These are phyloP conservation scores for Lentinus polychrous DNA, from an alignment of 1,284 basidiomycete genomes.

Conservation along the genomic window DNA sequence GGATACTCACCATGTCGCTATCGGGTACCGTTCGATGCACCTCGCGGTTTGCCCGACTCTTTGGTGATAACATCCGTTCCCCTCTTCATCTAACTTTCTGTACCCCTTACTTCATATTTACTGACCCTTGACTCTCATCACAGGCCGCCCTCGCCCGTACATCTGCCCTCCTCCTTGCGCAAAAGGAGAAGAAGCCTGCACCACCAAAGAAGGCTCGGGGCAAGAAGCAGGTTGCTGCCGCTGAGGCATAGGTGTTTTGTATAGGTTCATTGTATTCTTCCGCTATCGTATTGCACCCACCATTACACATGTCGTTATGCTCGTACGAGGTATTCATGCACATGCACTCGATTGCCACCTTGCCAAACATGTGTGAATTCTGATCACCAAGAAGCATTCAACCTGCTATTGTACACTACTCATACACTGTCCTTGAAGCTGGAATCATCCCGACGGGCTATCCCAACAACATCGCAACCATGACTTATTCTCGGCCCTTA, in stretches of 20 bases:
- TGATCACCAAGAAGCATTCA: no score
- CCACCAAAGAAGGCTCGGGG: constrained; percentile 73
- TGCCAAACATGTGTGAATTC: no score
- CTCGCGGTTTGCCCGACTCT: constrained; percentile 60
- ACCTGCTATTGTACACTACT: no score
- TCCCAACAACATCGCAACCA: not conserved
- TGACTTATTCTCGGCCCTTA: not conserved
- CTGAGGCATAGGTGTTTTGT: constrained; percentile 2
- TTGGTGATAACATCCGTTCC: constrained; percentile 53
- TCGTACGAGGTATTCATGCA: constrained; percentile 1
- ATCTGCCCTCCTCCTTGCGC: constrained; percentile 65
- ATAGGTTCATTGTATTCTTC: constrained; percentile 1
- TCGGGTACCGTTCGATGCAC: constrained; percentile 58
- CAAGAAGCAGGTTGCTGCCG: constrained; percentile 50
- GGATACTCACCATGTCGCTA: constrained; percentile 65
- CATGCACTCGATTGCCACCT: not conserved
- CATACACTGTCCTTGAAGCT: no score
- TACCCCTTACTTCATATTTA: constrained; percentile 2
- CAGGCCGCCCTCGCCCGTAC: constrained; percentile 80
- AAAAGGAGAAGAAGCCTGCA: constrained; percentile 67
- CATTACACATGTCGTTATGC: constrained; percentile 5
- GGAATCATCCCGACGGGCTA: no score
- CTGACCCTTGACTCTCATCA: constrained; percentile 10
- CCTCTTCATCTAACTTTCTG: constrained; percentile 9
- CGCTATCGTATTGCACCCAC: constrained; percentile 2